Evolutionary conservation across 768 basidiomycete genomes (phyloP).

Genomic region (Sporobolomyces phaffii): DNA sequence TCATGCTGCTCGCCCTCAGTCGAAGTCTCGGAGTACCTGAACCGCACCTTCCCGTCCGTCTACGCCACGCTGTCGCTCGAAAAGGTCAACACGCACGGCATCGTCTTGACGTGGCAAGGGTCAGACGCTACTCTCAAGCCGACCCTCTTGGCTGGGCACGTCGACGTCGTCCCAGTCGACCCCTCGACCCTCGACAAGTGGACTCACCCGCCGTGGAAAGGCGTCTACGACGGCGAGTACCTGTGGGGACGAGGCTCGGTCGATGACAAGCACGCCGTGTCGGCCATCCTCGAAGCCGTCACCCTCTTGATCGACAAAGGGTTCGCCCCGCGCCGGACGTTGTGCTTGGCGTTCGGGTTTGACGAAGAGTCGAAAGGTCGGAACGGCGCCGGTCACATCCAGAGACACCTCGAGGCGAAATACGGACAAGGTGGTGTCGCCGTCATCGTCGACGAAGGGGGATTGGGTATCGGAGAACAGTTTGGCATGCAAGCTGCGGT

Average conservation of each 20-base stretch:
- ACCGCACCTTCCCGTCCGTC: conserved; percentile 11
- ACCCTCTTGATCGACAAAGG: conserved; percentile 62
- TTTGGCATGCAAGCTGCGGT: not conserved
- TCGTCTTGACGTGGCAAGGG: conserved; percentile 67
- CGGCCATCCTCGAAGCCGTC: conserved; percentile 48
- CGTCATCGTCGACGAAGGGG: conserved; percentile 81
- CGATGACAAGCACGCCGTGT: conserved; percentile 24
- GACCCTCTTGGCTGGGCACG: conserved; percentile 48
- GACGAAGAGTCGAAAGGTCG: conserved; percentile 59
- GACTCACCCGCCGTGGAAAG: conserved; percentile 10
- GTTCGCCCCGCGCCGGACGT: conserved; percentile 60
- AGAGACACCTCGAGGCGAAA: conserved; percentile 52
- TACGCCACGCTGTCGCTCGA: conserved; percentile 57
- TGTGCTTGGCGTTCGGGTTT: conserved; percentile 54
- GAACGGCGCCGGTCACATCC: conserved; percentile 49
- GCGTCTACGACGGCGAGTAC: conserved; percentile 17
- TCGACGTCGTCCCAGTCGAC: conserved; percentile 25
- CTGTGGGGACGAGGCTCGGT: conserved; percentile 13
- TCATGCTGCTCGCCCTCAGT: too few species aligned
- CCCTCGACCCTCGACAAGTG: conserved; percentile 11
- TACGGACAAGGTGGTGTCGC: conserved; percentile 70
- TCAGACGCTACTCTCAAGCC: conserved; percentile 60
- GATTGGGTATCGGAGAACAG: conserved; percentile 50
- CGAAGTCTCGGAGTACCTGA: conserved; percentile 8
- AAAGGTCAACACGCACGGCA: conserved; percentile 69